Evolutionary conservation across 1,284 basidiomycete genomes (phyloP).

Genomic region (Xerocomus nothofagi): DNA sequence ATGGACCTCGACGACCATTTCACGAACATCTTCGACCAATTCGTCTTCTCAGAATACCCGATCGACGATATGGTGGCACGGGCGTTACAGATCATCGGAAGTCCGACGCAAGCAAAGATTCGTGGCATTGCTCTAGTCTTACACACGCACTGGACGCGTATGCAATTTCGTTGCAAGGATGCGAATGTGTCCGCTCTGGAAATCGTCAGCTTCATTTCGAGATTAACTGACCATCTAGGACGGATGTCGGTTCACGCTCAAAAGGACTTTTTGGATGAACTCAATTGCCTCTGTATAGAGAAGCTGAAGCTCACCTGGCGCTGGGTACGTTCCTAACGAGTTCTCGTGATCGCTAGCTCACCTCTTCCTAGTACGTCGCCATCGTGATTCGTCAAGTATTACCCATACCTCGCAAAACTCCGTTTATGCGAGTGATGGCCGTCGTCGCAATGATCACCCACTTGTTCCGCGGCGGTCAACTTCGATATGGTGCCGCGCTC

Average conservation of each 20-base stretch:
- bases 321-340: slow-evolving; percentile 12
- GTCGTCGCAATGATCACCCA: slow-evolving; percentile 15
- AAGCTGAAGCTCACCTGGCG: slow-evolving; percentile 18
- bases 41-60: slow-evolving; percentile 4
- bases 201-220: slow-evolving; percentile 13
- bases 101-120: slow-evolving; percentile 12
- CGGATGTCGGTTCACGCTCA: slow-evolving; percentile 2
- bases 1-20: slow-evolving; percentile 17
- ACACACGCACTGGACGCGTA: slow-evolving; percentile 14
- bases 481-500: slow-evolving; percentile 12
- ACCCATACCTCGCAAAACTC: slow-evolving; percentile 3
- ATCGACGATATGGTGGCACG: slow-evolving; percentile 12
- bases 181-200: background rate
- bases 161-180: slow-evolving; percentile 14
- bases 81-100: slow-evolving; percentile 10
- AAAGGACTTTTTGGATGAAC: slow-evolving; percentile 13
- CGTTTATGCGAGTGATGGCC: slow-evolving; percentile 18
- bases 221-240: slow-evolving; percentile 7
- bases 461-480: slow-evolving; percentile 15
- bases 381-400: background rate
- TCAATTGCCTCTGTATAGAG: slow-evolving; percentile 13
- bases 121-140: slow-evolving; percentile 13
- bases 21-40: slow-evolving; percentile 9
- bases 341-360: slow-evolving; percentile 4
- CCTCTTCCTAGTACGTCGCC: slow-evolving; percentile 11